Conservation (phyloP, 2,329 filamentous ascomycete genomes). For the Colletotrichum endophyticum region DNA sequence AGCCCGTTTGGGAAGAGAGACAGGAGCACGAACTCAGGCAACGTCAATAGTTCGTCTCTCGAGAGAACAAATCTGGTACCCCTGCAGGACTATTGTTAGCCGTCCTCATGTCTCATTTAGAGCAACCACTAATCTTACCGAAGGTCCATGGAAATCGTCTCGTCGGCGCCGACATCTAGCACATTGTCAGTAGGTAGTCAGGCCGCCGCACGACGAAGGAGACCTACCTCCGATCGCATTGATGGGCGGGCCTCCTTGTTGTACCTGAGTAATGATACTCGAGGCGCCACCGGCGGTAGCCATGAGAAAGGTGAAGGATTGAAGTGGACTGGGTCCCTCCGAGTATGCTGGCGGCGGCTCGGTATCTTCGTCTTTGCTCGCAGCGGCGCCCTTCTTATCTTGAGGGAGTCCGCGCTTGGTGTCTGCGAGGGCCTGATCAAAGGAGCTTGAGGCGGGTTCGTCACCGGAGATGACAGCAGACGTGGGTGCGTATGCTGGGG, state of each 20-base stretch:
- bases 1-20: conserved; percentile 99
- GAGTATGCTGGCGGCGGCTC: conserved; percentile 97
- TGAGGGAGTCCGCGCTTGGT: conserved; percentile 85
- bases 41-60: conserved; percentile 89
- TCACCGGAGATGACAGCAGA: conserved; percentile 42
- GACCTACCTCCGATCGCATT: conserved; percentile 85
- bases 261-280: conserved; percentile 99
- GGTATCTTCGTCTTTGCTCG: conserved; percentile 79
- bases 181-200: neutral
- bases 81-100: conserved; percentile 52
- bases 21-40: conserved; percentile 95
- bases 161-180: conserved; percentile 81
- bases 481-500: conserved; percentile 60
- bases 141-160: conserved; percentile 93
- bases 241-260: conserved; percentile 88
- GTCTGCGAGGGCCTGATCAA: conserved; percentile 66
- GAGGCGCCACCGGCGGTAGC: conserved; percentile 94
- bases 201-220: neutral
- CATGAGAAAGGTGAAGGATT: conserved; percentile 96
- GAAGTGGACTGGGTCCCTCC: conserved; percentile 90
- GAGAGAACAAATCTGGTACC: conserved; percentile 94
- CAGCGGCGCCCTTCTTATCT: conserved; percentile 79
- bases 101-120: neutral
- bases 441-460: conserved; percentile 35
- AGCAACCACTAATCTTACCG: conserved; percentile 62